These are phyloP conservation scores for Choiromyces venosus DNA, from an alignment of 495 filamentous ascomycete genomes.

Conservation along the genomic window DNA sequence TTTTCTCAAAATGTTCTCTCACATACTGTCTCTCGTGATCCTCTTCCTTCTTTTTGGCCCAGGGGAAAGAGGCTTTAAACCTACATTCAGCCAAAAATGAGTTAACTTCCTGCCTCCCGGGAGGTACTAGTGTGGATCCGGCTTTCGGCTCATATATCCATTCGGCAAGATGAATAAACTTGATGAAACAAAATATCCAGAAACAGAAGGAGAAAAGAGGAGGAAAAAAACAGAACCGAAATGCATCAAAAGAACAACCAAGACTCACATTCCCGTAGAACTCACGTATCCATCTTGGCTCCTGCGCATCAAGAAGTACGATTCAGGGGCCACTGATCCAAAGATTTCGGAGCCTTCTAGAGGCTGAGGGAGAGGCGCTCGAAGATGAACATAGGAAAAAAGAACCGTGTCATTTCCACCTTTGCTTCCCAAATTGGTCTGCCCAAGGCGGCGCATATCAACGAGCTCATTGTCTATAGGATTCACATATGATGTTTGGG, in stretches of 20 bases:
- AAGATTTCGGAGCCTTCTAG: conserved; percentile 87
- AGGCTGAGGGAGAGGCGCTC: conserved; percentile 81
- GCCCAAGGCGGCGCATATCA: conserved; percentile 76
- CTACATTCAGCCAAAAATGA: conserved; percentile 21
- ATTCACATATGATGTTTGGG: conserved; percentile 16
- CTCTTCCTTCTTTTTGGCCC: conserved; percentile 79
- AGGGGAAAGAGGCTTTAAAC: conserved; percentile 97
- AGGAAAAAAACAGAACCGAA: background rate
- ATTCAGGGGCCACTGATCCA: conserved; percentile 67
- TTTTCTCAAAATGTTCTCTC: conserved; percentile 63
- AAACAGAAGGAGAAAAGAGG: background rate
- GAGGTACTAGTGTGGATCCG: background rate
- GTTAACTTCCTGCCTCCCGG: conserved; percentile 16
- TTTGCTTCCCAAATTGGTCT: conserved; percentile 83
- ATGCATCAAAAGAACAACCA: conserved; percentile 4
- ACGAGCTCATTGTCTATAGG: conserved; percentile 73
- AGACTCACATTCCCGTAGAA: conserved; percentile 77
- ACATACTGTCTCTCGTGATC: conserved; percentile 78
- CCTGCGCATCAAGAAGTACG: conserved; percentile 96
- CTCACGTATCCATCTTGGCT: conserved; percentile 91
- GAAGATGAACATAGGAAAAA: conserved; percentile 94
- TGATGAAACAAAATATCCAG: background rate
- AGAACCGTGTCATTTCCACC: conserved; percentile 56
- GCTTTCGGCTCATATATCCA: background rate
- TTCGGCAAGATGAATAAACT: conserved; percentile 1